These are phyloP conservation scores for Picocystis sp. DNA, from an alignment of 163 green algal genomes.

Conservation along the genomic window DNA sequence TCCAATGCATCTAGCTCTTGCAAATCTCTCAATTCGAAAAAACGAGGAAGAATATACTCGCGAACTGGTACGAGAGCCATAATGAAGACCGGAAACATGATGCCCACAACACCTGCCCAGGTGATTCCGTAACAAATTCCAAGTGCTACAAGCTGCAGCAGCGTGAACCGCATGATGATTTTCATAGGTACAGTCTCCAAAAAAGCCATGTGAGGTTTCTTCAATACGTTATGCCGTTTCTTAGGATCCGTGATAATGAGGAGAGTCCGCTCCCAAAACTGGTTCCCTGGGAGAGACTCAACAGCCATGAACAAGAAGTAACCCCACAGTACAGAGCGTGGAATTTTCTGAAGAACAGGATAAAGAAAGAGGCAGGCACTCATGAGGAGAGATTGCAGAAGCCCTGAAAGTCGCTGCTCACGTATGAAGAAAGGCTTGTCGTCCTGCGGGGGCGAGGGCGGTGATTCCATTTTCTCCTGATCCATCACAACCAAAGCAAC, in stretches of 20 bases:
- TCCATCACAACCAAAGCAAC: background rate
- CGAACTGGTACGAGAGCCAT: conserved; percentile 58
- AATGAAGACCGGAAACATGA: conserved; percentile 66
- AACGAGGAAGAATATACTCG: conserved; percentile 42
- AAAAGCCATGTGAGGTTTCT: conserved; percentile 22
- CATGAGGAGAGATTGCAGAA: conserved; percentile 54
- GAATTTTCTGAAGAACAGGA: conserved; percentile 35
- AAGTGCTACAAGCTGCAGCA: conserved; percentile 31
- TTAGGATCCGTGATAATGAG: conserved; percentile 49
- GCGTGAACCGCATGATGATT: conserved; percentile 38
- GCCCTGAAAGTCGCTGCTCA: conserved; percentile 49
- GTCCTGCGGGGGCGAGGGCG: background rate
- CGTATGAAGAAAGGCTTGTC: conserved; percentile 11
- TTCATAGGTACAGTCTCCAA: conserved; percentile 40
- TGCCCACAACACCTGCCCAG: conserved; percentile 32
- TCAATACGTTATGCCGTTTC: conserved; percentile 7
- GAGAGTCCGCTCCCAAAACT: conserved; percentile 55
- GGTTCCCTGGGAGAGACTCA: conserved; percentile 43
- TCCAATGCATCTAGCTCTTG: no score
- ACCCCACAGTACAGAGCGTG: conserved; percentile 47
- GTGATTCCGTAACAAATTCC: conserved; percentile 34
- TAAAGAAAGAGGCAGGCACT: conserved; percentile 39
- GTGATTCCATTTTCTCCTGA: background rate
- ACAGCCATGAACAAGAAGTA: conserved; percentile 73
- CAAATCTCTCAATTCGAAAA: conserved; percentile 7